Conservation (phyloP, 441 rosid species). For the Gossypium gossypioides region DNA sequence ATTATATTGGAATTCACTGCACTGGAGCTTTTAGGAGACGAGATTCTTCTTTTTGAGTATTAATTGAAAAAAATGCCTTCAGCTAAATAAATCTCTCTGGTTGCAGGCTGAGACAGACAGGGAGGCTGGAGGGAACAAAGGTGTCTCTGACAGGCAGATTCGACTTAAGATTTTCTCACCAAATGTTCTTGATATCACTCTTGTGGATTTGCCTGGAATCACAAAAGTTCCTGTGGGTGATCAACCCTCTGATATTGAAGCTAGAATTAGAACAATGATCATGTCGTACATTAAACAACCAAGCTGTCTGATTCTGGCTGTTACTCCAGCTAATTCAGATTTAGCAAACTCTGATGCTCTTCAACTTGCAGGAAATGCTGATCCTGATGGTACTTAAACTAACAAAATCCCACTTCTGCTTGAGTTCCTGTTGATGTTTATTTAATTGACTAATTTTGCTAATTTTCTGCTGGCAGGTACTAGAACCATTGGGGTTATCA, state of each 20-base stretch:
- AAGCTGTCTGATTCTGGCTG: conserved; percentile 75
- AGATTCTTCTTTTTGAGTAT: background rate
- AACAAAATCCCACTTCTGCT: background rate
- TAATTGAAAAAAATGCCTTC: background rate
- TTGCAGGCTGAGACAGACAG: conserved; percentile 64
- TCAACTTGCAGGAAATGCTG: conserved; percentile 79
- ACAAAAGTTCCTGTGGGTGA: conserved; percentile 91
- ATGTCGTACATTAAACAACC: conserved; percentile 78
- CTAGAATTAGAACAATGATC: conserved; percentile 84
- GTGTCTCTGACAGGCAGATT: conserved; percentile 76
- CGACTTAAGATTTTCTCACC: conserved; percentile 81
- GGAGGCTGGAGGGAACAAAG: conserved; percentile 73
- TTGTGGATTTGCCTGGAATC: conserved; percentile 87
- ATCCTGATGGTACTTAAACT: conserved; percentile 69
- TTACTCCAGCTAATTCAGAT: conserved; percentile 81
- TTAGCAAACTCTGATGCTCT: conserved; percentile 92
- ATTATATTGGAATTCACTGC: background rate
- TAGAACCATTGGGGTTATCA: conserved; percentile 74
- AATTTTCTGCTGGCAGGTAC: conserved; percentile 36
- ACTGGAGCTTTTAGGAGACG: background rate
- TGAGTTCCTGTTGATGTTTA: background rate
- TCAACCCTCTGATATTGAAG: conserved; percentile 84
- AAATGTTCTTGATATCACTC: conserved; percentile 79
- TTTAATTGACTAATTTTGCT: background rate
- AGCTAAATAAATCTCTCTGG: conserved; percentile 4